These are phyloP conservation scores for Cytospora chrysosperma DNA, from an alignment of 2,329 filamentous ascomycete genomes.

Conservation along the genomic window DNA sequence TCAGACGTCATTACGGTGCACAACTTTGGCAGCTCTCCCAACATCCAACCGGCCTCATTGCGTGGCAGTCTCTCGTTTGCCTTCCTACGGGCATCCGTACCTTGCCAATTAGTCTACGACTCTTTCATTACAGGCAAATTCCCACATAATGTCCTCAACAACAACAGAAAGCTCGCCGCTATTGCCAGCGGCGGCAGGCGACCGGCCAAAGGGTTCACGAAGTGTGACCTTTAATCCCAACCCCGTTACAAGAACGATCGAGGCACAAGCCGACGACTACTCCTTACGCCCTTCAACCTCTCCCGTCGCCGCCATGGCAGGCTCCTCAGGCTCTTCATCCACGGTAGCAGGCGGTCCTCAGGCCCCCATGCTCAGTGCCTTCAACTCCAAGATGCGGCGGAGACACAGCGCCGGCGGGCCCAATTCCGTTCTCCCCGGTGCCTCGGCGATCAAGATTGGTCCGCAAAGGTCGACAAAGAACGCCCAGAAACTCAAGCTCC, in stretches of 20 bases:
- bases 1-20: neutral
- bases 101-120: neutral
- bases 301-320: conserved; percentile 31
- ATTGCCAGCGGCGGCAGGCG: conserved; percentile 29
- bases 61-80: neutral
- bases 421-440: conserved; percentile 50
- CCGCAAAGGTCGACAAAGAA: conserved; percentile 94
- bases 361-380: conserved; percentile 65
- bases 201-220: conserved; percentile 49
- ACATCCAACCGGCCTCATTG: neutral
- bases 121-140: neutral
- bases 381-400: conserved; percentile 85
- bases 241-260: conserved; percentile 61
- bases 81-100: neutral
- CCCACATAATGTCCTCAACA: conserved; percentile 14
- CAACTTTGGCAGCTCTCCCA: neutral
- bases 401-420: conserved; percentile 81
- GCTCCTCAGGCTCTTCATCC: conserved; percentile 37
- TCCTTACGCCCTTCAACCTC: conserved; percentile 26
- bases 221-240: conserved; percentile 78
- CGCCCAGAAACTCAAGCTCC: conserved; percentile 93
- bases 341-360: conserved; percentile 38
- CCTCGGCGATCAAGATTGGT: conserved; percentile 69
- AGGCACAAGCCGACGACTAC: conserved; percentile 42
- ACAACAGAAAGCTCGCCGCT: conserved; percentile 29